Percentiles rank a stretch among this genome's conserved stretches.
These are phyloP conservation scores for Trichoderma afroharzianum DNA, from an alignment of 2,329 filamentous ascomycete species.

Conservation along the genomic window DNA sequence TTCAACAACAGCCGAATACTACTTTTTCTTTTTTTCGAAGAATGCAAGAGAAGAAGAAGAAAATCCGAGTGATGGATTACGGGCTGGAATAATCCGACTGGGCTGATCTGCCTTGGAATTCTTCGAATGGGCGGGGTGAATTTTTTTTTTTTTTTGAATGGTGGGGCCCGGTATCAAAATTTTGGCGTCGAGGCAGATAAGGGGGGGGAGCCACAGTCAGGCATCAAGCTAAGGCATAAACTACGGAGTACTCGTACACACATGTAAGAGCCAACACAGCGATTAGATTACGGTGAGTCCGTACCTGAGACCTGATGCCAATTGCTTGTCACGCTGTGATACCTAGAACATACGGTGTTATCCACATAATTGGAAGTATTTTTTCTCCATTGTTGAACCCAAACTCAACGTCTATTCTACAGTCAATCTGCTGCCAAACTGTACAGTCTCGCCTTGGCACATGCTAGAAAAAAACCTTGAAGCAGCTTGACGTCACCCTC, in stretches of 20 bases:
- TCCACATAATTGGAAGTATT: background rate
- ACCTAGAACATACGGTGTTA: background rate
- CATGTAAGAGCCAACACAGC: background rate
- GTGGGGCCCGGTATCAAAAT: conserved; percentile 38
- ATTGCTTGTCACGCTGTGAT: background rate
- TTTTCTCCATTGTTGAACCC: background rate
- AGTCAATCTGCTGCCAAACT: background rate
- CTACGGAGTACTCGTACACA: background rate
- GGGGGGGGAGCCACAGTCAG: conserved; percentile 22
- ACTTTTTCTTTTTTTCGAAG: conserved; percentile 11
- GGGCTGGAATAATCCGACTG: background rate
- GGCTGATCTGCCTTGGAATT: conserved; percentile 16
- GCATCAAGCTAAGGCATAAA: conserved; percentile 37
- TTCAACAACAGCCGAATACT: conserved; percentile 15
- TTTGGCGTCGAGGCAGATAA: conserved; percentile 24
- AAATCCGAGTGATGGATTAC: background rate
- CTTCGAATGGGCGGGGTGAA: conserved; percentile 34
- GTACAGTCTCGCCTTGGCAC: background rate
- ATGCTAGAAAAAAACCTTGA: background rate
- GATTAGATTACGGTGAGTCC: background rate
- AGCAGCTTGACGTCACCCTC: conserved; percentile 15
- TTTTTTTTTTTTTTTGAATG: conserved; percentile 40
- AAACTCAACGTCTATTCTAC: background rate
- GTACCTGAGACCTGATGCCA: background rate
- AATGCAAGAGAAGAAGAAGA: conserved; percentile 18